These are phyloP conservation scores for Zangia roseola DNA, from an alignment of 768 basidiomycete species.

Conservation along the genomic window DNA sequence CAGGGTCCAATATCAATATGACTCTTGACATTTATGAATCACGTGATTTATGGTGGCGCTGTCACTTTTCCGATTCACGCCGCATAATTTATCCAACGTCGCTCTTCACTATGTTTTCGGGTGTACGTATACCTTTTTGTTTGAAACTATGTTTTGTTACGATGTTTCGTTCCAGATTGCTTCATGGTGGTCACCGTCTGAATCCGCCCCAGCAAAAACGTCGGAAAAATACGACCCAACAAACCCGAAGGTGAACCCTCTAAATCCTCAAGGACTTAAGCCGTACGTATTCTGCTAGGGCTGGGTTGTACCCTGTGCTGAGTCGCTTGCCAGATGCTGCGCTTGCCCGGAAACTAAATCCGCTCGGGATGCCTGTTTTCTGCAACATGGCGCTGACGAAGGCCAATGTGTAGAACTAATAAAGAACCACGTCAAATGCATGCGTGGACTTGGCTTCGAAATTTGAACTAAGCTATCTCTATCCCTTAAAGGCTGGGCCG, in stretches of 20 bases:
- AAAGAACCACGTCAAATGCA: constrained; percentile 82
- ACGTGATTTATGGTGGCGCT: no score
- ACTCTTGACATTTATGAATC: no score
- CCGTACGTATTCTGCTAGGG: constrained; percentile 56
- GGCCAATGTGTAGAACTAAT: constrained; percentile 83
- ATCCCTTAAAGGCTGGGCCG: neutral
- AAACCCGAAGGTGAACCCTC: constrained; percentile 77
- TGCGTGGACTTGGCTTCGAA: constrained; percentile 89
- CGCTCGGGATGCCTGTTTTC: constrained; percentile 91
- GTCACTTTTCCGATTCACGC: no score
- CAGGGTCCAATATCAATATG: no score
- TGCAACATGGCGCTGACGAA: constrained; percentile 62
- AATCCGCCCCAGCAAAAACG: constrained; percentile 27
- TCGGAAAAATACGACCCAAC: constrained; percentile 63
- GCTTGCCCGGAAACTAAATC: constrained; percentile 94
- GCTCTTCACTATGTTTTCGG: constrained; percentile 40
- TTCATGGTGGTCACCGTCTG: constrained; percentile 54
- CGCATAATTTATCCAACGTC: no score
- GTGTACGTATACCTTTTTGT: constrained; percentile 26
- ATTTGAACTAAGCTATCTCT: constrained; percentile 37
- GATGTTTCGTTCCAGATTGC: constrained; percentile 36
- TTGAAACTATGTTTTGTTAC: neutral
- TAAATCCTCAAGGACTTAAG: constrained; percentile 94
- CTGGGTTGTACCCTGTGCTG: neutral
- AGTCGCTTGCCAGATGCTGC: constrained; percentile 67